These are phyloP conservation scores for Parmales sp. DNA, from an alignment of 108 stramenopile species.

Conservation along the genomic window DNA sequence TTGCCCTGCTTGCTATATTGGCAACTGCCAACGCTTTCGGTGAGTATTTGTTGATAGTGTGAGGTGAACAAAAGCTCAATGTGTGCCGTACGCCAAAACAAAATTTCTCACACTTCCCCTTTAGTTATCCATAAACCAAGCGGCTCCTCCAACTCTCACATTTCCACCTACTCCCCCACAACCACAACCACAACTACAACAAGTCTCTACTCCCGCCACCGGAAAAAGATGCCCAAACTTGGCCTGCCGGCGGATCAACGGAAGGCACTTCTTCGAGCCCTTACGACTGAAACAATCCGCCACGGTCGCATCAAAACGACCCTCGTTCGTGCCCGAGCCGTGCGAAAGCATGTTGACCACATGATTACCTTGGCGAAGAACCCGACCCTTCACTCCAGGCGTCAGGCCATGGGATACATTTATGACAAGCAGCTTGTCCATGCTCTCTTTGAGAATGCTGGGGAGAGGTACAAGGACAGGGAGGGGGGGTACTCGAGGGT, in stretches of 20 bases:
- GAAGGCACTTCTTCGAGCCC: constrained; percentile 86
- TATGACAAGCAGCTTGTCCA: constrained; percentile 95
- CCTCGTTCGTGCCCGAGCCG: constrained; percentile 75
- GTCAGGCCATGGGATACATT: constrained; percentile 84
- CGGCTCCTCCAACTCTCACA: too few relatives aligned
- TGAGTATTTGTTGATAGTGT: too few relatives aligned
- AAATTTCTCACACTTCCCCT: too few relatives aligned
- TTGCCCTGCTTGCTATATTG: too few relatives aligned
- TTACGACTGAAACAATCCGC: constrained; percentile 91
- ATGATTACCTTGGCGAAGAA: constrained; percentile 89
- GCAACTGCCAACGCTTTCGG: too few relatives aligned
- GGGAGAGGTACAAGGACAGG: constrained; percentile 76
- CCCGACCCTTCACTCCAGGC: constrained; percentile 84
- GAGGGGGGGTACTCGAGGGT: constrained; percentile 88
- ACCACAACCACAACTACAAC: too few relatives aligned
- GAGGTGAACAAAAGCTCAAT: too few relatives aligned
- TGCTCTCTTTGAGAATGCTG: constrained; percentile 84
- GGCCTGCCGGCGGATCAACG: constrained; percentile 90
- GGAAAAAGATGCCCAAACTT: constrained; percentile 68
- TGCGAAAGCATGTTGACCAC: constrained; percentile 90
- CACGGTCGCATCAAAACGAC: constrained; percentile 97
- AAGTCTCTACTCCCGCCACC: constrained; percentile 32
- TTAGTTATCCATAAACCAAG: too few relatives aligned
- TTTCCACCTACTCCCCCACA: too few relatives aligned
- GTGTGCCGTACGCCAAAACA: too few relatives aligned